These are phyloP conservation scores for Aspergillus intermedius DNA, from an alignment of 2,329 filamentous ascomycete species.

Conservation along the genomic window DNA sequence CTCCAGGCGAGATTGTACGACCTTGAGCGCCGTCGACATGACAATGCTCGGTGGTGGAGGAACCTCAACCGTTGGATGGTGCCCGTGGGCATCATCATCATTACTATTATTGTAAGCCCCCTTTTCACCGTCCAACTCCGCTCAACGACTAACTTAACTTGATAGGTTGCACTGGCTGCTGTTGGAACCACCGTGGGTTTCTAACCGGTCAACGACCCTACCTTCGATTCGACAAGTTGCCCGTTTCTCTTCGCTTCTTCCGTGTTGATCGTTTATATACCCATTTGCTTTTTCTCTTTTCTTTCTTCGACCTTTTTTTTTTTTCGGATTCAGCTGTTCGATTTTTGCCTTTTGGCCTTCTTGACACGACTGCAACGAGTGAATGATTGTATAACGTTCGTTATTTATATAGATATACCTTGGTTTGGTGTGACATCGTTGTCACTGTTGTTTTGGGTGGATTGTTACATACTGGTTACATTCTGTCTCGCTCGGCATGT, in stretches of 20 bases:
- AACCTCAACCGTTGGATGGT: conserved; percentile 58
- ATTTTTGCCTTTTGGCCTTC: conserved; percentile 6
- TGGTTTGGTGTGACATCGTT: conserved; percentile 1
- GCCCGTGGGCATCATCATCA: conserved; percentile 49
- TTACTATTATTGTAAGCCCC: conserved; percentile 48
- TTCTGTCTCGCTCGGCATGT: conserved; percentile 1
- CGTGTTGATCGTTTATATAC: conserved; percentile 4
- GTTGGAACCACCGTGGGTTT: conserved; percentile 30
- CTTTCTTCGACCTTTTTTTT: not conserved
- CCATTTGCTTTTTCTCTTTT: conserved; percentile 5
- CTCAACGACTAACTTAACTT: conserved; percentile 1
- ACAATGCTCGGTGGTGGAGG: conserved; percentile 61
- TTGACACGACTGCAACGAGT: conserved; percentile 27
- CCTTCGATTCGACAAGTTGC: not conserved
- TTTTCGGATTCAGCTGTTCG: not conserved
- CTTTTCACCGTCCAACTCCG: no score
- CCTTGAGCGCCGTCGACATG: conserved; percentile 44
- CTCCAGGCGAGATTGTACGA: conserved; percentile 40
- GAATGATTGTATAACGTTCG: conserved; percentile 23
- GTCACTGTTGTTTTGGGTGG: conserved; percentile 3
- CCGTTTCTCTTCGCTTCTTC: not conserved
- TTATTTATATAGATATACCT: conserved; percentile 7
- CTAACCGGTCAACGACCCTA: conserved; percentile 9
- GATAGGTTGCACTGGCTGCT: conserved; percentile 24
- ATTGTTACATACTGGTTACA: not conserved